Conservation (phyloP, 2,329 filamentous ascomycete species). For the Monilinia vaccinii-corymbosi region DNA sequence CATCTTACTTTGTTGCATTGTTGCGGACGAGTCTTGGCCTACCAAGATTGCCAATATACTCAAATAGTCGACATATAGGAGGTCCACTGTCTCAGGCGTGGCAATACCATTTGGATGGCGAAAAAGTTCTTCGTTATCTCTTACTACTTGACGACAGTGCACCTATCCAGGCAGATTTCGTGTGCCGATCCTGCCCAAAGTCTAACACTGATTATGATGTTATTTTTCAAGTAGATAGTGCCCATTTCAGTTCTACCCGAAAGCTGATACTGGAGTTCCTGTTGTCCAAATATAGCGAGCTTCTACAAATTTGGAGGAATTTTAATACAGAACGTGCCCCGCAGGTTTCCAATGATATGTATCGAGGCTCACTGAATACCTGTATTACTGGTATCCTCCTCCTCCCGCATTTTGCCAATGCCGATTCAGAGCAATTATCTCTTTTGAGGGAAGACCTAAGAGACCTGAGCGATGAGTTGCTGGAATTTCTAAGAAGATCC, state of each 20-base stretch:
- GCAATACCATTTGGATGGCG: conserved; percentile 30
- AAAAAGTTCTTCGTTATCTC: conserved; percentile 43
- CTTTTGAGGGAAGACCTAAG: conserved; percentile 15
- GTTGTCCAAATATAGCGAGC: conserved; percentile 22
- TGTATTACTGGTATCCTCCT: conserved; percentile 24
- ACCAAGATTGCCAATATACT: conserved; percentile 13
- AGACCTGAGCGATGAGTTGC: conserved; percentile 17
- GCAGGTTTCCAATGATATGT: conserved; percentile 23
- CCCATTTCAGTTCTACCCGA: conserved; percentile 23
- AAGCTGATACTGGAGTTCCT: conserved; percentile 28
- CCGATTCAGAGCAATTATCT: conserved; percentile 13
- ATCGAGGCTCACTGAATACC: conserved; percentile 23
- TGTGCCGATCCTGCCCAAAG: conserved; percentile 21
- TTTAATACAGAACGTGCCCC: conserved; percentile 18
- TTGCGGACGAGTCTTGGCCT: conserved; percentile 60
- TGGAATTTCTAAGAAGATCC: conserved; percentile 16
- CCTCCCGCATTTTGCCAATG: conserved; percentile 20
- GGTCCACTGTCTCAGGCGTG: conserved; percentile 28
- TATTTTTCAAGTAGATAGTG: conserved; percentile 18
- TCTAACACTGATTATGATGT: conserved; percentile 7
- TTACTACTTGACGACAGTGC: conserved; percentile 38
- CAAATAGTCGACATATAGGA: conserved; percentile 14
- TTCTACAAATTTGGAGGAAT: conserved; percentile 23
- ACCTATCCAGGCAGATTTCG: neutral
- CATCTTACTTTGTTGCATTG: conserved; percentile 58